phyloP scores from a whole-genome alignment of 208 protist genomes.

The Leptomonas pyrrhocoris region DNA sequence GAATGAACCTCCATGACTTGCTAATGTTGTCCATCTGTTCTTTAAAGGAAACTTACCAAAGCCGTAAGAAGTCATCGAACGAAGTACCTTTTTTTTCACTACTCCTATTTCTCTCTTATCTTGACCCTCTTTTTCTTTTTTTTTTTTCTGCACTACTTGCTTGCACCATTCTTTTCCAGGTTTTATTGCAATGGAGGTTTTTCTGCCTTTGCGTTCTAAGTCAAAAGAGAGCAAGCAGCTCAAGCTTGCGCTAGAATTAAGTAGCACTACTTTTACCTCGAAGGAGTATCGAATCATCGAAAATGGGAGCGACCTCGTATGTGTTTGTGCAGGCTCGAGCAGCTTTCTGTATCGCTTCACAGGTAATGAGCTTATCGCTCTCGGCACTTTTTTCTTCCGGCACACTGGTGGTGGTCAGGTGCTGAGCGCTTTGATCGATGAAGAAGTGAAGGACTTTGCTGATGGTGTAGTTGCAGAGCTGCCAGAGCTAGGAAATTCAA shows the following conservation, averaged over 20 bases:
- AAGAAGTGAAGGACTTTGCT: constrained; percentile 30
- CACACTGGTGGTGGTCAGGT: constrained; percentile 17
- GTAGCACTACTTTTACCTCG: constrained; percentile 6
- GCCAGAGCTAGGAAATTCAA: neutral
- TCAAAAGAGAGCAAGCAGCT: neutral
- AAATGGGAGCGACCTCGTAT: constrained; percentile 34
- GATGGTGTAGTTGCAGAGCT: neutral
- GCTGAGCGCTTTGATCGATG: constrained; percentile 35
- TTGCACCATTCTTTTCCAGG: too few species aligned
- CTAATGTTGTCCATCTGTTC: too few species aligned
- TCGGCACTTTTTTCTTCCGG: constrained; percentile 40
- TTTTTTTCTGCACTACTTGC: neutral
- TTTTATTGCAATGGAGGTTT: constrained; percentile 24
- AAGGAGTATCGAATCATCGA: constrained; percentile 17
- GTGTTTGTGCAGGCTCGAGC: constrained; percentile 22
- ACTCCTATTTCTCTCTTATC: too few species aligned
- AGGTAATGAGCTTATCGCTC: constrained; percentile 6
- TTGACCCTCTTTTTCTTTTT: neutral
- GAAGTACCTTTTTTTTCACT: too few species aligned
- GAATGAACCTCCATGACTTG: neutral
- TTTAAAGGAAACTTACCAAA: too few species aligned
- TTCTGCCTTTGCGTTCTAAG: constrained; percentile 23
- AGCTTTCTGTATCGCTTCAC: constrained; percentile 29
- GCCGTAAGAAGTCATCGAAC: too few species aligned
- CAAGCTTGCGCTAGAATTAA: constrained; percentile 18